Base-by-base conservation (phyloP, 106 monocot genomes). In the Allium fistulosum region DNA sequence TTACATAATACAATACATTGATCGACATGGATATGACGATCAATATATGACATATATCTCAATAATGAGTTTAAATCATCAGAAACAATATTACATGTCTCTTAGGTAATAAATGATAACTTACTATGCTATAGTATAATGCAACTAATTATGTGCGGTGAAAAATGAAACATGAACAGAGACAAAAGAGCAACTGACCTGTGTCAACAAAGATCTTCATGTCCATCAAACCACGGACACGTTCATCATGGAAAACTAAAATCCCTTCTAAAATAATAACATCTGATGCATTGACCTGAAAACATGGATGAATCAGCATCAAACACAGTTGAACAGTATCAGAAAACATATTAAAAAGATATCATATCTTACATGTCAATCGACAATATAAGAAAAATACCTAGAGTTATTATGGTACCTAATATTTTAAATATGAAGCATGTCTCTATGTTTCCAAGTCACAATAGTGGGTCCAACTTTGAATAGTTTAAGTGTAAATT, bases 141-240 rank as follows among this genome's bases (percentile, higher is more conserved):
- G 37, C 37, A 37, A 5, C 37, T 37, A 37, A 37, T 37, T 37
- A 37, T 37, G 37, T 37, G 37, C 2, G 5, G 48, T 46, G 9
- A 47, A 65, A 47, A 65, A 46, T 12, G 53, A 15, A 55, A 55
- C 49, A 52, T n/a, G 71, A 15, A 61, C 8, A 18, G 26, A 28
- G 27, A 48, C 12, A 37, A 37, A 37, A 37, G 37, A 37, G 37
- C 37, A 37, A 37, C 2, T 37, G 37, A 69, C 68, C 69, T 69
- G 71, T 72, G 58, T 78, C 71, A 58, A 72, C 77, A 60, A 71
- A 78, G 49, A 78, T 72, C 65, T 72, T 72, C 77, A 78, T 78
- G 66, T 72, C 59, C 77, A 71, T 78, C 77, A 78, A 53, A 8
- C 59, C 49, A 45, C 71, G 66, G 49, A 71, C 65, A 9, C 59